Base-by-base conservation (phyloP, 306 rosid genomes). In the Echinosophora koreensis region DNA sequence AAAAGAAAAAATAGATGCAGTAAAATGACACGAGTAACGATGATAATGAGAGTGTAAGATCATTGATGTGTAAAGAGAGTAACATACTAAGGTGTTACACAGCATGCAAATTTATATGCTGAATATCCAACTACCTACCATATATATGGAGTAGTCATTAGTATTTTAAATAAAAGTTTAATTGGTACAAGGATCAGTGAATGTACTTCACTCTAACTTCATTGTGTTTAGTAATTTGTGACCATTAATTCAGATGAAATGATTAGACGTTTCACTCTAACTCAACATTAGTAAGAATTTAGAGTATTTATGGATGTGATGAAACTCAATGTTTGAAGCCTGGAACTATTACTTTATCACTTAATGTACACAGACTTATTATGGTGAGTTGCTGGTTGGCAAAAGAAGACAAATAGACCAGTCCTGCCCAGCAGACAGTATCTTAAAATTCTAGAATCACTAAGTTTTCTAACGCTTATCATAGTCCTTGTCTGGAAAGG, bases 91-190 rank as follows among this genome's bases (percentile, higher is more conserved):
- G 57, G 73, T 74, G 47, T 42, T 73, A 0, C 42, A 30, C 57
- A 55, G 28, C 74, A 34, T 73, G 27, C 18, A 51, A 71, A 27
- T 65, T 71, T 35, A 37, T n/a, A 27, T 73, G 59, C 27, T 61
- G 44, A 38, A 3, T 30, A 30, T 30, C 32, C 32, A 30, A 30
- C 32, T 30, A 30, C 61, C 6, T 52, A 28, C 39, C 41, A 18
- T 51, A 61, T 22, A 18, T 18, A 41, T 50, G 30, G 34, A 49
- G 66, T 58, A 12, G 66, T 17, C 10, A 14, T 44, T 35, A 34
- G 44, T 15, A 49, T 42, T 27, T 27, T 50, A 41, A 11, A 70
- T 32, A 69, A 12, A 69, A 44, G 10, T 60, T 39, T 11, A 66
- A 28, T 32, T 41, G 18, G 35, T 16, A 61, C 1, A 16, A 60